Conservation (phyloP, 1,284 basidiomycete species). For the Paramarasmius palmivorus region DNA sequence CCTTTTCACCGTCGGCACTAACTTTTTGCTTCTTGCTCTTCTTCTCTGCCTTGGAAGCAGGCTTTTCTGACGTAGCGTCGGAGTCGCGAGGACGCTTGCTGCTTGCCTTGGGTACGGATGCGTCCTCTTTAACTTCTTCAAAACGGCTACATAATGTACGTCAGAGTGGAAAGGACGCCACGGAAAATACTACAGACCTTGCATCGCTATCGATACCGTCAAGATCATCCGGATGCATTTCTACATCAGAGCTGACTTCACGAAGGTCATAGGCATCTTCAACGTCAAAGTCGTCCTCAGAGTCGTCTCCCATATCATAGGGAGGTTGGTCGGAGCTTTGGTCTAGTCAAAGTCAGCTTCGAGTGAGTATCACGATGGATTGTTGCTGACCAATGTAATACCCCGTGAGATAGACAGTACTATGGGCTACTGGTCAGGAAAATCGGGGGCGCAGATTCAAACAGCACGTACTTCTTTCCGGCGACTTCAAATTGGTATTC, state of each 20-base stretch:
- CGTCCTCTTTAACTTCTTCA: slow-evolving; percentile 52
- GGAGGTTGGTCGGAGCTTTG: slow-evolving; percentile 53
- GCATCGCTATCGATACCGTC: slow-evolving; percentile 55
- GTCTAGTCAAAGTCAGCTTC: slow-evolving; percentile 34
- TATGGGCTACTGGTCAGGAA: slow-evolving; percentile 28
- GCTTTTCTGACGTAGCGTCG: slow-evolving; percentile 46
- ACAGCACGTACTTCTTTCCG: slow-evolving; percentile 75
- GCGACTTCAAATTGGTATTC: slow-evolving; percentile 71
- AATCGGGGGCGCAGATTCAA: slow-evolving; percentile 2
- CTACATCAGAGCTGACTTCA: slow-evolving; percentile 79
- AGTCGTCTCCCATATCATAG: slow-evolving; percentile 46
- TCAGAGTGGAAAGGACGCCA: background rate
- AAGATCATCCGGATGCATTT: slow-evolving; percentile 56
- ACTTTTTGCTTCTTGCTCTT: slow-evolving; percentile 79
- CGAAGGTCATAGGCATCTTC: slow-evolving; percentile 63
- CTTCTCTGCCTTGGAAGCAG: slow-evolving; percentile 57
- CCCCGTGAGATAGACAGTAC: slow-evolving; percentile 84
- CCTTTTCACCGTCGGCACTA: slow-evolving; percentile 53
- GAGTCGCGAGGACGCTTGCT: slow-evolving; percentile 67
- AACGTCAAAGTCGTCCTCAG: slow-evolving; percentile 49
- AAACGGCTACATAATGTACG: slow-evolving; percentile 55
- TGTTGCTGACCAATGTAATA: slow-evolving; percentile 77
- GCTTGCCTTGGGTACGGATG: slow-evolving; percentile 23
- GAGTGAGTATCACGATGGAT: slow-evolving; percentile 7
- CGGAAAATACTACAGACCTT: slow-evolving; percentile 37